Conservation (phyloP, 192 early-diverging fungal species). For the Helicostylum pulchrum region DNA sequence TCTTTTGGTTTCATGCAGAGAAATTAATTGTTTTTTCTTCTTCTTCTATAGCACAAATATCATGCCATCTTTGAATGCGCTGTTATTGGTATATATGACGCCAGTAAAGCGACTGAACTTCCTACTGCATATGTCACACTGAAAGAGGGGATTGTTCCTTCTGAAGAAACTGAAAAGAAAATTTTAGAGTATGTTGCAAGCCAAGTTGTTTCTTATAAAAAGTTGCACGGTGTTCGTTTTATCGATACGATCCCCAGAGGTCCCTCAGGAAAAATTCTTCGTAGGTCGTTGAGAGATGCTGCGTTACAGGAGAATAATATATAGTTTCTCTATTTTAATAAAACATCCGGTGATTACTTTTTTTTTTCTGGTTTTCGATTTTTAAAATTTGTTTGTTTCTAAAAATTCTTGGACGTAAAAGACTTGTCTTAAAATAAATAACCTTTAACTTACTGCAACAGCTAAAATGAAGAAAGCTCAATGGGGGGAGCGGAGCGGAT, state of each 20-base stretch:
- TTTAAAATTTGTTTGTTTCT: no score
- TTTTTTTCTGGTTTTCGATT: no score
- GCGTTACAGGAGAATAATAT: no score
- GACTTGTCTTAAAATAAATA: no score
- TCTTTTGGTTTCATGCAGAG: background rate
- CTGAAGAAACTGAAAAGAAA: constrained; percentile 38
- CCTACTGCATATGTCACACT: constrained; percentile 79
- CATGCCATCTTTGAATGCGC: constrained; percentile 58
- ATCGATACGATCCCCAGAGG: constrained; percentile 73
- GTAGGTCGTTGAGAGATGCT: constrained; percentile 41
- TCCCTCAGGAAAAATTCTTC: constrained; percentile 83
- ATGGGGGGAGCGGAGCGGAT: no score
- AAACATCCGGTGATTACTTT: no score
- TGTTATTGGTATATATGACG: constrained; percentile 68
- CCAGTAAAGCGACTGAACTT: constrained; percentile 68
- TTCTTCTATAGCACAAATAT: constrained; percentile 50
- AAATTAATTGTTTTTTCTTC: background rate
- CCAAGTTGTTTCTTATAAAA: constrained; percentile 72
- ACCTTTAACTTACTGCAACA: no score
- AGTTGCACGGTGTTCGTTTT: constrained; percentile 70
- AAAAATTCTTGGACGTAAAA: no score
- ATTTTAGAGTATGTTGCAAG: constrained; percentile 54
- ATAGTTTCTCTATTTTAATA: no score
- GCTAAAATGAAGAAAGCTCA: no score
- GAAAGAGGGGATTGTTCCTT: constrained; percentile 32